Base-by-base conservation (phyloP, 1,284 basidiomycete genomes). In the Agroathelia rolfsii region DNA sequence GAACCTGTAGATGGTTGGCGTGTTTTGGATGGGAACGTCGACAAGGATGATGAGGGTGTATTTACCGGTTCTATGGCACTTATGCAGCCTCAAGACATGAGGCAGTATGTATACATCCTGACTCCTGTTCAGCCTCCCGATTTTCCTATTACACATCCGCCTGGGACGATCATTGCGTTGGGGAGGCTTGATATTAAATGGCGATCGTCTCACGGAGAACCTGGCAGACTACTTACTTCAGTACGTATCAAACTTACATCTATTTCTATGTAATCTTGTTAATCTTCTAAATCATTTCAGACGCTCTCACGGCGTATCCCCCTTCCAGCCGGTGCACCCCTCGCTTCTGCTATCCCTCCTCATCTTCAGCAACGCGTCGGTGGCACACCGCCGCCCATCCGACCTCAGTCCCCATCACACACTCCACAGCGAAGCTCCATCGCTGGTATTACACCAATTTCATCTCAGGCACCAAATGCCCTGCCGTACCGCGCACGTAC, bases 71-170 rank as follows among this genome's bases (percentile, higher is more conserved):
- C 72, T 2, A 67, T 63, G 46, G 69, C 73, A 4, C 62, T 85
- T 12, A 76, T 90, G 60, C 75, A 85, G 30, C 78, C 87, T 2
- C 80, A 85, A 44, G 83, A 87, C 50, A 68, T 76, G 38, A 69
- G 83, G 21, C 88, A 92, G 50, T 88, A 87, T 45, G 69, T 92
- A 28, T 93, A 88, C 50, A 73, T 86, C 32, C 64, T 92, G 13
- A 68, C 59, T 0, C 81, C 83, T 0, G 66, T 58, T 19, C 40
- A 41, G 3, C 34, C 55, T 3, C 59, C 72, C 0, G 41, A 65
- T 0, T 69, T 74, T 34, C 73, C 76, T 8, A 51, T 67, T 0
- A 45, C 53, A 3, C 68, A 71, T 47, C 46, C 66, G 1, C 76
- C 83, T 0, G 88, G 87, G 3, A 69, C 66, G 17, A 62, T 79